Base-by-base conservation (phyloP, 2,329 filamentous ascomycete species). In the Intubia oerlemansii region DNA sequence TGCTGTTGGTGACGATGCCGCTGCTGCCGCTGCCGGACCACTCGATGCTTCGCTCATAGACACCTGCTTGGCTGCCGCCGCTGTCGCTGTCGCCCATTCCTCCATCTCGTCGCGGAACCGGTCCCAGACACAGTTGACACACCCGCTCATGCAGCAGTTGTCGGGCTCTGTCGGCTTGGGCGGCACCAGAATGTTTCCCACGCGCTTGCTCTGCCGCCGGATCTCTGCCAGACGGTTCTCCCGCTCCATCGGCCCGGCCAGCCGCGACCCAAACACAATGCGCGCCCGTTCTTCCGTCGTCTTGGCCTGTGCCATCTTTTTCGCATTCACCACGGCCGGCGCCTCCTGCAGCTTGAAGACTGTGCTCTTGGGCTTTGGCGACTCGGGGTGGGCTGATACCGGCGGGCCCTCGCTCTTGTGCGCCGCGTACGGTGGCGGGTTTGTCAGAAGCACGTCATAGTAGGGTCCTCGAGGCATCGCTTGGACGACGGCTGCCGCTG, bases 61-160 rank as follows among this genome's bases (percentile, higher is more conserved):
- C 34, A 72, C 40, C 25, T 61, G 59, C 20, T 45, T 45, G 40
- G 71, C 63, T 1, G 80, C 81, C 43, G 74, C 62, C 4, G 57
- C 53, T 20, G 62, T 66, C 33, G 69, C 63, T 10, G 57, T 54
- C 4, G 72, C 75, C 80, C 82, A 95, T 33, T 79, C 77, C 48
- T 95, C 84, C 51, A 95, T 62, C 29, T 95, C 88, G 39, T 98
- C 85, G 7, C 84, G 65, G 50, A 73, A 95, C 30, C 69, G 59
- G 42, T 93, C 84, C 84, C 84, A 95, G 3, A 95, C 88, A 49
- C 88, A 98, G 48, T 95, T 84, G 27, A 92, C 85, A 47, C 88
- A 98, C 4, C 88, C 88, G 44, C 79, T 88, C 88, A 98, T 98
- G 52, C 88, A 98, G 61, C 88, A 98, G 46, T 98, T 93, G 43